Conservation (phyloP, 129 eudicot species). For the Dittrichia graveolens region DNA sequence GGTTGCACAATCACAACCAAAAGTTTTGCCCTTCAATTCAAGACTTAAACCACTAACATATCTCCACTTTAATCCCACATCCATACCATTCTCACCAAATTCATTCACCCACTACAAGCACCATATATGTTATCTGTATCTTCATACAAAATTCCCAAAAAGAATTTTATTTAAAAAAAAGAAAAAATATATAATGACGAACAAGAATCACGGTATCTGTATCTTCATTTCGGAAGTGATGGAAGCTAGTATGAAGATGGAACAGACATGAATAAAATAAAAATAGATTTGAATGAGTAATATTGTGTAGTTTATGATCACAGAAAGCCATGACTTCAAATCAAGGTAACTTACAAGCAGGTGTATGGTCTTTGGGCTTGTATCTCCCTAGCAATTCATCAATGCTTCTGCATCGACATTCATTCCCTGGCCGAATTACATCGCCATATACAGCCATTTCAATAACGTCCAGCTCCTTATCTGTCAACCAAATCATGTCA, state of each 20-base stretch:
- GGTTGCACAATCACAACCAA: conserved; percentile 26
- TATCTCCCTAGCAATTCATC: conserved; percentile 77
- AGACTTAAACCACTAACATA: conserved; percentile 15
- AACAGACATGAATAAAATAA: not conserved
- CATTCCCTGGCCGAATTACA: conserved; percentile 90
- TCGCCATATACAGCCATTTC: conserved; percentile 99
- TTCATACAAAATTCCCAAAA: too few relatives aligned
- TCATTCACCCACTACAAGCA: not conserved
- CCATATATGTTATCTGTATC: too few relatives aligned
- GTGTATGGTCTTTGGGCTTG: conserved; percentile 69
- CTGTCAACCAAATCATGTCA: conserved; percentile 42
- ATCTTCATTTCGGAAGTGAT: conserved; percentile 3
- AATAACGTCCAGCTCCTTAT: conserved; percentile 83
- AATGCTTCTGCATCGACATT: conserved; percentile 88
- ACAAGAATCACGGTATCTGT: not conserved
- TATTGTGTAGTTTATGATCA: too few relatives aligned
- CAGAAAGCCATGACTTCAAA: not conserved
- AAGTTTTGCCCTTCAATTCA: conserved; percentile 19
- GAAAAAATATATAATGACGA: not conserved
- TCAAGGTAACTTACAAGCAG: conserved; percentile 78
- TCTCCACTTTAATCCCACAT: too few relatives aligned
- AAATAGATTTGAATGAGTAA: not conserved
- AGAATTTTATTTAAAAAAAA: not conserved
- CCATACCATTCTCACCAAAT: conserved; percentile 9
- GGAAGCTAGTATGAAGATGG: not conserved